Evolutionary conservation across 2,329 filamentous ascomycete species (phyloP), one percentile per base, ranked within the genome.

Genomic region (Chalara sp.): DNA sequence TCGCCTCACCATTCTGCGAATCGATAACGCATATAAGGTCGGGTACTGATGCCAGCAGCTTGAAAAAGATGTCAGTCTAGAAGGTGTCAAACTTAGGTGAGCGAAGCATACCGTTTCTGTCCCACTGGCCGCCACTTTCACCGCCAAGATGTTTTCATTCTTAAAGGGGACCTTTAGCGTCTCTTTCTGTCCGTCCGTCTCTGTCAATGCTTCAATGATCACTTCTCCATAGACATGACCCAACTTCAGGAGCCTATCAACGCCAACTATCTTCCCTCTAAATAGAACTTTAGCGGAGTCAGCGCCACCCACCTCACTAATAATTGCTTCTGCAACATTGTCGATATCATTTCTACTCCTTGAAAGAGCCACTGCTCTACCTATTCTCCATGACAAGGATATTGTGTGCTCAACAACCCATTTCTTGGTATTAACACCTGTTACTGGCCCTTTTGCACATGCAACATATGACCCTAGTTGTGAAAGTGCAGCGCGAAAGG

Each of bases 81-180:
- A 21, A 21, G 21, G 21, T 21, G 21, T 21, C 21, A 21, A 21
- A 21, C 21, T 21, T 21, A 2, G 21, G 21, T 21, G 21, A 21
- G 21, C 21, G 21, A 21, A 21, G 21, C 21, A 21, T 21, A 21
- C 21, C 21, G 21, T 21, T 11, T 59, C 56, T 6, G 32, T 51
- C 4, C 51, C 58, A 44, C 53, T 51, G 13, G 55, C 54, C 6
- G 40, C 49, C 11, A 57, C 48, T 39, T 54, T 47, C 42, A 55
- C 54, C 0, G 78, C 83, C n/a, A 77, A 78, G 43, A 87, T 83
- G 59, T 87, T 87, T 61, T 88, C 83, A 64, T 87, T 87, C 68
- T 86, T 86, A 70, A 87, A 87, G 0, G 83, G 83, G 46, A 87
- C 82, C 61, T 79, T 83, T 61, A 86, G 67, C 32, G 66, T 57